Base-by-base conservation (phyloP, 176 grass and related monocot species). In the Carex pumila region DNA sequence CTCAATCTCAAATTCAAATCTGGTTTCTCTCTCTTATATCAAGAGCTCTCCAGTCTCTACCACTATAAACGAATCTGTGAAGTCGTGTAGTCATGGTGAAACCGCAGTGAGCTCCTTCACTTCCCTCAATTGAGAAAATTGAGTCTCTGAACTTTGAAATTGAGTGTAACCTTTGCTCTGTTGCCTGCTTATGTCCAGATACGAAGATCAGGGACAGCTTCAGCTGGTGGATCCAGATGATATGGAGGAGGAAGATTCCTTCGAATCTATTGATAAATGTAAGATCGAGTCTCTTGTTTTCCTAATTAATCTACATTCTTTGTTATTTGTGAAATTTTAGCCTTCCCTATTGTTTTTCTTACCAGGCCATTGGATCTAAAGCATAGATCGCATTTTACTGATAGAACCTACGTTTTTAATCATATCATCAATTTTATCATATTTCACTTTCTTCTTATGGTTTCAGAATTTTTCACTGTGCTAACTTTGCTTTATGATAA, bases 221-320 rank as follows among this genome's bases (percentile, higher is more conserved):
- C 95, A 94, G 90, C 92, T 98, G 63, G 81, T 98, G 88, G 92
- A 94, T 65, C 61, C 80, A n/a, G 91, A 93, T 61, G 83, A 81
- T 69, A 41, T 72, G 15, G 91, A 94, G 12, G 94, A 97, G 85
- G 90, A 94, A 60, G 92, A 94, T 77, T 86, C 79, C 92, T 98
- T 98, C 74, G 92, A 94, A 86, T 83, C 95, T 22, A 94, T 97
- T 71, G 95, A 97, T 50, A 94, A 92, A 90, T 55, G 95, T 94
- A 85, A 39, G 73, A 54, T 85, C 13, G 15, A 41, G 19, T 63
- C 59, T 55, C 41, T 30, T 83, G 47, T 17, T 49, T 25, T 55
- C 50, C 39, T 10, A 25, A 52, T 69, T 50, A 1, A 47, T 37
- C 58, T 75, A n/a, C 65, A 65, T 61, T 80, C 7, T 54, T 32